phyloP scores from a whole-genome alignment of 2,329 filamentous ascomycete species.

The Trichoderma arundinaceum region DNA sequence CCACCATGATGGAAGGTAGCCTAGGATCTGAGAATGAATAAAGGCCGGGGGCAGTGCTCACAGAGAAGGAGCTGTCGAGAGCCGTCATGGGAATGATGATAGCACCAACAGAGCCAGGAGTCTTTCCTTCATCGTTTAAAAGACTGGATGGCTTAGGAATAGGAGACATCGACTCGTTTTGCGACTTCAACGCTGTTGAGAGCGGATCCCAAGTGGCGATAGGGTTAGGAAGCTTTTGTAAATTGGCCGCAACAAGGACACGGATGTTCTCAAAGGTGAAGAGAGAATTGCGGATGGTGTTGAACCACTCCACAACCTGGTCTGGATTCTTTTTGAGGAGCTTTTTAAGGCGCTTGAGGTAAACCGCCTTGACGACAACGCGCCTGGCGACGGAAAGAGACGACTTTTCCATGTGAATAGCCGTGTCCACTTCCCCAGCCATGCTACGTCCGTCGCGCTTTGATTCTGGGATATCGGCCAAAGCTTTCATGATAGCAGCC shows the following conservation, averaged over 20 bases:
- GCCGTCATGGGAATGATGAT: slow-evolving; percentile 89
- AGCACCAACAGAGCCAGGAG: slow-evolving; percentile 73
- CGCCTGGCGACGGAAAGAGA: slow-evolving; percentile 79
- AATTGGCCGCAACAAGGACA: slow-evolving; percentile 80
- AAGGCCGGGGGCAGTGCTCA: slow-evolving; percentile 76
- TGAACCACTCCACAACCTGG: slow-evolving; percentile 76
- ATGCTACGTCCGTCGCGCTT: slow-evolving; percentile 83
- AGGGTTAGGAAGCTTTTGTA: slow-evolving; percentile 74
- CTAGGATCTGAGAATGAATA: slow-evolving; percentile 76
- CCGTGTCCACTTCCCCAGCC: slow-evolving; percentile 70
- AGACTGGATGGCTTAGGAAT: slow-evolving; percentile 72
- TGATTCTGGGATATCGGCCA: slow-evolving; percentile 88
- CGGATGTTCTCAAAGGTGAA: slow-evolving; percentile 87
- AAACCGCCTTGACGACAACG: slow-evolving; percentile 84
- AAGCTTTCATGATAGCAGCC: slow-evolving; percentile 75
- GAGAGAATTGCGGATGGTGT: slow-evolving; percentile 74
- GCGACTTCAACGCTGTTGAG: slow-evolving; percentile 48
- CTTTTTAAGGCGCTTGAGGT: slow-evolving; percentile 83
- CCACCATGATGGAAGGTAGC: slow-evolving; percentile 84
- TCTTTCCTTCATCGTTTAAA: slow-evolving; percentile 76
- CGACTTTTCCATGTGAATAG: slow-evolving; percentile 78
- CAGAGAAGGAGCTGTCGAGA: slow-evolving; percentile 88
- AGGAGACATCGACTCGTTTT: slow-evolving; percentile 61
- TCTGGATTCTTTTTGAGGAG: slow-evolving; percentile 78
- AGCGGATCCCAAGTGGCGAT: slow-evolving; percentile 75